phyloP scores from a whole-genome alignment of 2,329 filamentous ascomycete genomes.

The Aaosphaeria pasadenensis region DNA sequence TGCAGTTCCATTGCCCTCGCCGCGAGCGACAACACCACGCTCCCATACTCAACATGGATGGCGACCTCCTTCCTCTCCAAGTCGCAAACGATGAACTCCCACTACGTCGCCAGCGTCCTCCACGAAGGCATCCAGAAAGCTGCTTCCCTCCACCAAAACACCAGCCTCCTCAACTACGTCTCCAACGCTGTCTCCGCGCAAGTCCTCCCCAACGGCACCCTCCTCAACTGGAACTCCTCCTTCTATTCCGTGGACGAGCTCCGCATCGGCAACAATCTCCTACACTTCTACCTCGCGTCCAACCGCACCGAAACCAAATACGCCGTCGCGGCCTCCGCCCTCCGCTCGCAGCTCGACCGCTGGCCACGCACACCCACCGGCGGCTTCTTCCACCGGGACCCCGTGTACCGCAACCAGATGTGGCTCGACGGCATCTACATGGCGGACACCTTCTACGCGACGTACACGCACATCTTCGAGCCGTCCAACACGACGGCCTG shows the following conservation, averaged over 20 bases:
- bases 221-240: constrained; percentile 45
- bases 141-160: constrained; percentile 43
- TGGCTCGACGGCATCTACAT: constrained; percentile 55
- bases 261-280: constrained; percentile 52
- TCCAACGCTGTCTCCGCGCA: constrained; percentile 48
- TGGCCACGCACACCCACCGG: constrained; percentile 51
- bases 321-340: constrained; percentile 45
- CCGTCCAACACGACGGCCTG: constrained; percentile 40
- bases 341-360: constrained; percentile 47
- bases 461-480: constrained; percentile 38
- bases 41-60: constrained; percentile 41
- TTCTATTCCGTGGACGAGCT: constrained; percentile 51
- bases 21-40: constrained; percentile 14
- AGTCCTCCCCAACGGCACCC: constrained; percentile 47
- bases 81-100: constrained; percentile 37
- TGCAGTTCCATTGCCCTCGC: constrained; percentile 18
- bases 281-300: constrained; percentile 49
- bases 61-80: constrained; percentile 48
- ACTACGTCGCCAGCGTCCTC: constrained; percentile 47
- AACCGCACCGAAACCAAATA: constrained; percentile 45
- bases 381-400: constrained; percentile 54
- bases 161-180: constrained; percentile 45
- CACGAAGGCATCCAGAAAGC: constrained; percentile 49
- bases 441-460: constrained; percentile 39
- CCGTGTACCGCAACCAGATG: constrained; percentile 53